Conservation (phyloP, 441 rosid genomes). For the Eruca vesicaria region DNA sequence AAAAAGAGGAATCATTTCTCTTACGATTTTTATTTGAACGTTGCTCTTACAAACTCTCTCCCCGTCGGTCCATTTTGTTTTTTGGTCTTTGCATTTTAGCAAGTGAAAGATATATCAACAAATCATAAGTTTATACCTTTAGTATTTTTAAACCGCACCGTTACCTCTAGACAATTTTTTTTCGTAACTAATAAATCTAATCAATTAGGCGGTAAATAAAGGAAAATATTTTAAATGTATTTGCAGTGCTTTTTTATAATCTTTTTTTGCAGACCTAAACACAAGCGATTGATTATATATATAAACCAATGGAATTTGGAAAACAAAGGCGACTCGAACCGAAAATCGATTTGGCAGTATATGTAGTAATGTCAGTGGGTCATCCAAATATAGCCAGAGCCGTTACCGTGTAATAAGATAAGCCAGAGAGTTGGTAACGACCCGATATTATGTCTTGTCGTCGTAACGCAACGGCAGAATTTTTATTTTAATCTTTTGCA, state of each 20-base stretch:
- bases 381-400: constrained; percentile 3
- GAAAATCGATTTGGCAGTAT: constrained; percentile 18
- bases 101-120: not conserved
- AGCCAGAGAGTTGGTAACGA: constrained; percentile 39
- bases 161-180: not conserved
- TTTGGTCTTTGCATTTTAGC: not conserved
- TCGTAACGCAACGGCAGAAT: constrained; percentile 11
- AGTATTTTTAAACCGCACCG: not conserved
- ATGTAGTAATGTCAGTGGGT: constrained; percentile 18
- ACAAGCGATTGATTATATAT: not conserved
- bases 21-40: not conserved
- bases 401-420: constrained; percentile 19
- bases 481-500: not conserved
- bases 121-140: not conserved
- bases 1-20: not conserved
- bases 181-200: not conserved
- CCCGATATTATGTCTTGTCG: constrained; percentile 33
- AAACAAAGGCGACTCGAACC: not conserved
- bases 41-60: not conserved
- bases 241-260: not conserved
- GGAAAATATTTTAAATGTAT: no score
- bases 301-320: not conserved
- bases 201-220: not conserved
- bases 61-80: constrained; percentile 13
- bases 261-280: not conserved